Evolutionary conservation across 208 protist genomes (phyloP).

Genomic region (Porcisia deanei): DNA sequence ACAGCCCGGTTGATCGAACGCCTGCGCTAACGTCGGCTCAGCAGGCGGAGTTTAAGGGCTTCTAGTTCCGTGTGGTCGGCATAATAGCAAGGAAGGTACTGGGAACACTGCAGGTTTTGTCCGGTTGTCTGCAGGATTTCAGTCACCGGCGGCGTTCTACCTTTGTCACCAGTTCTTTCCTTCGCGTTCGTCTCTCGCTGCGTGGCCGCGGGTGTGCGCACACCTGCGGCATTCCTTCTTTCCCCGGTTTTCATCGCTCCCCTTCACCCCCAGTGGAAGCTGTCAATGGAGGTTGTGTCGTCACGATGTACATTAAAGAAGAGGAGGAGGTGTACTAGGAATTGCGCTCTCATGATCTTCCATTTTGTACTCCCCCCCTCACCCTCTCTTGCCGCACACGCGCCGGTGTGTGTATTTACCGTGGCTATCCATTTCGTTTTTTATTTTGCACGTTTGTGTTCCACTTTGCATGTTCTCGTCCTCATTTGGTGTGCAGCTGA

Average conservation of each 20-base stretch:
- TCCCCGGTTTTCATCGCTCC: neutral
- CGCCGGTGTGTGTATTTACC: too few relatives aligned
- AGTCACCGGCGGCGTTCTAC: neutral
- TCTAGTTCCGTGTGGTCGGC: conserved; percentile 43
- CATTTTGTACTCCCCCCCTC: neutral
- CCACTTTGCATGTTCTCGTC: neutral
- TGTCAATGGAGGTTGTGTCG: neutral
- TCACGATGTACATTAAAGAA: neutral
- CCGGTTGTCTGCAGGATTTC: neutral
- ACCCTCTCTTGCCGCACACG: too few relatives aligned
- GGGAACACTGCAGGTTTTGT: neutral
- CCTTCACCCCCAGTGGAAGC: neutral
- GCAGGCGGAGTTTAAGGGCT: conserved; percentile 86
- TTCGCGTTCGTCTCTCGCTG: neutral
- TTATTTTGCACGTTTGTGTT: neutral
- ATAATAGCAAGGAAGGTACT: neutral
- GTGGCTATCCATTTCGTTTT: neutral
- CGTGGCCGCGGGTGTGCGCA: neutral
- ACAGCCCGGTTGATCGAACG: conserved; percentile 69
- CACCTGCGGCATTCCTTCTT: neutral
- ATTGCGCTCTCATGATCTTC: neutral
- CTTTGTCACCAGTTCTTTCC: neutral
- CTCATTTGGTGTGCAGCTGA: too few relatives aligned
- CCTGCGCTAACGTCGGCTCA: conserved; percentile 67
- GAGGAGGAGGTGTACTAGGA: neutral